Percentiles rank a stretch among this genome's conserved stretches.
Conservation (phyloP, 2,329 filamentous ascomycete genomes). For the Aschersonia sp. region DNA sequence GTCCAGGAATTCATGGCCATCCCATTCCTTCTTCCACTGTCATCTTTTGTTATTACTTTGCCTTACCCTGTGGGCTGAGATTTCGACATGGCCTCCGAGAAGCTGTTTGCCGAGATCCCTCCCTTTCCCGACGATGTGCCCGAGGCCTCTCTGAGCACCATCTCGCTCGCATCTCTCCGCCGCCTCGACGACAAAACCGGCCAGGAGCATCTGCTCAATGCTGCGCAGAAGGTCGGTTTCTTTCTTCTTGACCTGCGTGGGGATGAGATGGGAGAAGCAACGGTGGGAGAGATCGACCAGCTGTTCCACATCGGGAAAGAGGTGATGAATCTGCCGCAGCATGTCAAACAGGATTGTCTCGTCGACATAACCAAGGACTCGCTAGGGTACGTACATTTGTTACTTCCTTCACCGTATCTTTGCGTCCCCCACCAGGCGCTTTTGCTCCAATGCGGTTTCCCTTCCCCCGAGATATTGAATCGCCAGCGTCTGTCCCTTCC, state of each 20-base stretch:
- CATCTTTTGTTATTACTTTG: too few relatives aligned
- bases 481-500: too few relatives aligned
- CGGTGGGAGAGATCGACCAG: not conserved
- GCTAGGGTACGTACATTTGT: not conserved
- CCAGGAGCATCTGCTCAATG: not conserved
- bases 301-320: not conserved
- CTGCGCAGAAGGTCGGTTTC: not conserved
- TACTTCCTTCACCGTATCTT: not conserved
- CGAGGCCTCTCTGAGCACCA: not conserved
- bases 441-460: not conserved
- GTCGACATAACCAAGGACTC: not conserved
- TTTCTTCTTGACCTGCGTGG: constrained; percentile 1
- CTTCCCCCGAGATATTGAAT: not conserved
- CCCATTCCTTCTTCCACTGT: not conserved
- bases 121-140: not conserved
- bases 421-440: too few relatives aligned
- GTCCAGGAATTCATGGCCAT: not conserved
- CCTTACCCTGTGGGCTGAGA: not conserved
- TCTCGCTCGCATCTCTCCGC: not conserved
- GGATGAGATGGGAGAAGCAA: not conserved
- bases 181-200: not conserved
- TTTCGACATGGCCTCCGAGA: not conserved
- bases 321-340: not conserved
- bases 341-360: constrained; percentile 1
- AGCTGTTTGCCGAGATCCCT: not conserved